Percentiles rank a stretch among this genome's conserved stretches.
Evolutionary conservation across 352 stramenopile species (phyloP).

Genomic region (Phytophthora rubi): DNA sequence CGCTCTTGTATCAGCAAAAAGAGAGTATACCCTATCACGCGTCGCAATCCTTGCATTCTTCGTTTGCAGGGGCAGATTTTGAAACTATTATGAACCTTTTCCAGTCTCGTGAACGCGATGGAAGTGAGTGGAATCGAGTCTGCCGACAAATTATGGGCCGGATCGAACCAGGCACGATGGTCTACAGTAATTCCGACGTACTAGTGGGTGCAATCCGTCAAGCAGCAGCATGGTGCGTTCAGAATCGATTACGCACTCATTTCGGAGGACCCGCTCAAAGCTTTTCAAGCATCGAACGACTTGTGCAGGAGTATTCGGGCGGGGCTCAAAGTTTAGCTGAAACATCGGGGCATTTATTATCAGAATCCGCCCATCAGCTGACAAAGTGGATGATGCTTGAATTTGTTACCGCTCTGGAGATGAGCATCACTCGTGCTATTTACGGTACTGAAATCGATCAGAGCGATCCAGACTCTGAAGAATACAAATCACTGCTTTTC

Average conservation of each 20-base stretch:
- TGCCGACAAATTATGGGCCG: conserved; percentile 34
- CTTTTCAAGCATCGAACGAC: conserved; percentile 77
- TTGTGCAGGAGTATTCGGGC: conserved; percentile 54
- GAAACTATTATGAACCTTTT: conserved; percentile 50
- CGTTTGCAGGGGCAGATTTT: conserved; percentile 57
- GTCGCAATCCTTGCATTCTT: conserved; percentile 25
- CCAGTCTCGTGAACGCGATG: conserved; percentile 30
- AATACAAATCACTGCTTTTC: conserved; percentile 54
- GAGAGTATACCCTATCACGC: neutral
- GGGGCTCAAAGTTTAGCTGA: conserved; percentile 9
- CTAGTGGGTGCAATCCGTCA: conserved; percentile 48
- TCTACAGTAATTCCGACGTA: conserved; percentile 28
- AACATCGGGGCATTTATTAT: neutral
- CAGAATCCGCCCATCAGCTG: conserved; percentile 7
- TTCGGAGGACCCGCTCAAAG: conserved; percentile 77
- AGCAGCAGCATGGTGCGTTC: conserved; percentile 72
- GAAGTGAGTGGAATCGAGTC: conserved; percentile 46
- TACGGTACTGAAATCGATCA: conserved; percentile 22
- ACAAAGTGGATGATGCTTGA: conserved; percentile 56
- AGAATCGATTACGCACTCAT: conserved; percentile 76
- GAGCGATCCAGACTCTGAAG: conserved; percentile 49
- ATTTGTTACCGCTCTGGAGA: conserved; percentile 61
- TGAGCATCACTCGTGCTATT: conserved; percentile 48
- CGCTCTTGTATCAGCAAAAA: conserved; percentile 28
- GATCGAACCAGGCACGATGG: neutral